Percentiles rank a stretch among this genome's conserved stretches.
These are phyloP conservation scores for Balansia obtecta DNA, from an alignment of 2,329 filamentous ascomycete species.

Conservation along the genomic window DNA sequence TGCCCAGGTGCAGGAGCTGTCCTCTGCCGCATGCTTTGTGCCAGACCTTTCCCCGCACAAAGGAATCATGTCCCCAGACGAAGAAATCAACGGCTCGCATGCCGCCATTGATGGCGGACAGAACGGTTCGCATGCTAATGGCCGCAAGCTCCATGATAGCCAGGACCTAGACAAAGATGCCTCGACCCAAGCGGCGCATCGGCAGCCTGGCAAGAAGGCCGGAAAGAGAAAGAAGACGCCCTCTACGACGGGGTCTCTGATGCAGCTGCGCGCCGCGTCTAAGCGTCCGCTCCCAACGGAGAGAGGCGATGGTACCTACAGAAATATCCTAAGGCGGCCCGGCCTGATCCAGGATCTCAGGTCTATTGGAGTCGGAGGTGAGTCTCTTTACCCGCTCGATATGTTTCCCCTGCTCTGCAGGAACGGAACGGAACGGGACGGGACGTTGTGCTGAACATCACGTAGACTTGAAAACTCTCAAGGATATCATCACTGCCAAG, in stretches of 20 bases:
- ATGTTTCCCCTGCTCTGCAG: no score
- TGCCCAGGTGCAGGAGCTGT: no score
- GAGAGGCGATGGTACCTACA: constrained; percentile 50
- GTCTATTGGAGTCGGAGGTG: constrained; percentile 36
- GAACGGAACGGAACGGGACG: no score
- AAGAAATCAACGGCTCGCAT: constrained; percentile 9
- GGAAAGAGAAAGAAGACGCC: constrained; percentile 6
- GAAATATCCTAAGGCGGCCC: constrained; percentile 32
- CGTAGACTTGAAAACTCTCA: constrained; percentile 49
- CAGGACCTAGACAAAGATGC: constrained; percentile 4
- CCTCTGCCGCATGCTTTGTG: no score
- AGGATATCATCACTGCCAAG: constrained; percentile 48
- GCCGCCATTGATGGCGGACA: background rate
- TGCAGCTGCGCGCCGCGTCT: constrained; percentile 32
- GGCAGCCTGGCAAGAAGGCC: background rate
- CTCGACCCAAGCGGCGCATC: background rate
- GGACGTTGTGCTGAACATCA: background rate
- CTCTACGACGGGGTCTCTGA: constrained; percentile 13
- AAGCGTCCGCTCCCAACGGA: constrained; percentile 50
- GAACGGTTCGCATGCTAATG: constrained; percentile 10
- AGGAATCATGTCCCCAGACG: constrained; percentile 2
- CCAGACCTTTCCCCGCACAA: background rate
- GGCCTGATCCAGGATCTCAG: constrained; percentile 45
- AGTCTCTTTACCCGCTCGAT: background rate
- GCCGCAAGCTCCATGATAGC: constrained; percentile 4